Conservation (phyloP, 106 monocot genomes). For the Acorus gramineus region DNA sequence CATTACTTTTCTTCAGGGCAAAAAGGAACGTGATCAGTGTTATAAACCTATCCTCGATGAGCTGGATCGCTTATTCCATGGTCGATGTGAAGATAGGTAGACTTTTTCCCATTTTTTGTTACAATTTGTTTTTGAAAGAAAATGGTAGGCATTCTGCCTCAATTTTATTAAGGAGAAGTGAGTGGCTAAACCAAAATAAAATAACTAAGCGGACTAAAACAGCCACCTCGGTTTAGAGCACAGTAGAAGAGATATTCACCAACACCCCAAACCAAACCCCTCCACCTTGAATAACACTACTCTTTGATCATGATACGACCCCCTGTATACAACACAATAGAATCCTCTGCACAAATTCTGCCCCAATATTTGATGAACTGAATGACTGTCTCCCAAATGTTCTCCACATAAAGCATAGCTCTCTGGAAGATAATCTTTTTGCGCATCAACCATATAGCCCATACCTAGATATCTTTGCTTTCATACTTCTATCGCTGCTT, state of each 20-base stretch:
- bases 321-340: neutral
- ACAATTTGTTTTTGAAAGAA: neutral
- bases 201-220: too few relatives aligned
- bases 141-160: too few relatives aligned
- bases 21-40: constrained; percentile 92
- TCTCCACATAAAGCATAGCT: too few relatives aligned
- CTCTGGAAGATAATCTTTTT: neutral
- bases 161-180: too few relatives aligned
- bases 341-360: neutral
- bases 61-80: constrained; percentile 67
- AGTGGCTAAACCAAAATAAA: too few relatives aligned
- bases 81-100: constrained; percentile 49
- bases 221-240: too few relatives aligned
- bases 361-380: too few relatives aligned
- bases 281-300: too few relatives aligned
- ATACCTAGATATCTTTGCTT: neutral
- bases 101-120: neutral
- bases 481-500: neutral
- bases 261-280: too few relatives aligned
- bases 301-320: too few relatives aligned
- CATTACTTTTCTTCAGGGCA: constrained; percentile 41
- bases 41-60: constrained; percentile 94
- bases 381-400: too few relatives aligned
- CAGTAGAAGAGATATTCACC: too few relatives aligned
- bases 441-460: neutral